Evolutionary conservation across 148 eudicot species (phyloP).

Genomic region (Vaccinium corymbosum): DNA sequence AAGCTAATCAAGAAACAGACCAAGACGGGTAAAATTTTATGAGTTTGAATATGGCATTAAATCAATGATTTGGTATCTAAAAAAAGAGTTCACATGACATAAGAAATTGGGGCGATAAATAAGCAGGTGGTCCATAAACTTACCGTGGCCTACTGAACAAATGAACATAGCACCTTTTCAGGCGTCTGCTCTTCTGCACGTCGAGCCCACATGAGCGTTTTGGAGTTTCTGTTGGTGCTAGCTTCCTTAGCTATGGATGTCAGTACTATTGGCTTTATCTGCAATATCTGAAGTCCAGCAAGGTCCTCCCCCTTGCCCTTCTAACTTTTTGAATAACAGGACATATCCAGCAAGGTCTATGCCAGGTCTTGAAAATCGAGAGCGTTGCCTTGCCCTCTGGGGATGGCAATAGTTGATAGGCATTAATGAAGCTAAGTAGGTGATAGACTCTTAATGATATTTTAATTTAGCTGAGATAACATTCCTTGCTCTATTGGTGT

Average conservation of each 20-base stretch:
- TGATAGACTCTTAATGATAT: not conserved
- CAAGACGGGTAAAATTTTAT: not conserved
- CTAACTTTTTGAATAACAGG: not conserved
- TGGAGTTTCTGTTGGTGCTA: not conserved
- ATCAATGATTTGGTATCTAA: not conserved
- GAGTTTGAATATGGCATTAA: not conserved
- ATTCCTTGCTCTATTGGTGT: not conserved
- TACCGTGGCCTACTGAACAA: not conserved
- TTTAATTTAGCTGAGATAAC: not conserved
- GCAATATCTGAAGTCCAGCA: not conserved
- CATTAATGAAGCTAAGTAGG: not conserved
- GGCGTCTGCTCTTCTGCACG: not conserved
- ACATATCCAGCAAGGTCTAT: not conserved
- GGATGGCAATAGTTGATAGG: not conserved
- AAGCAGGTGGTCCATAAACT: not conserved
- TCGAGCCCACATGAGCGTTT: not conserved
- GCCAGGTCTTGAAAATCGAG: not conserved
- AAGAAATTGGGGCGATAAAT: not conserved
- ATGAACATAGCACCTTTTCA: not conserved
- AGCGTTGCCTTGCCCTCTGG: not conserved
- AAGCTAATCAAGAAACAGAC: not conserved
- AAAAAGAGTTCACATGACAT: not conserved
- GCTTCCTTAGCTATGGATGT: not conserved
- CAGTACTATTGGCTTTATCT: not conserved
- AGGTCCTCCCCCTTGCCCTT: not conserved